Base-by-base conservation (phyloP, 2,329 filamentous ascomycete species). In the Arthrobotrys musiformis region DNA sequence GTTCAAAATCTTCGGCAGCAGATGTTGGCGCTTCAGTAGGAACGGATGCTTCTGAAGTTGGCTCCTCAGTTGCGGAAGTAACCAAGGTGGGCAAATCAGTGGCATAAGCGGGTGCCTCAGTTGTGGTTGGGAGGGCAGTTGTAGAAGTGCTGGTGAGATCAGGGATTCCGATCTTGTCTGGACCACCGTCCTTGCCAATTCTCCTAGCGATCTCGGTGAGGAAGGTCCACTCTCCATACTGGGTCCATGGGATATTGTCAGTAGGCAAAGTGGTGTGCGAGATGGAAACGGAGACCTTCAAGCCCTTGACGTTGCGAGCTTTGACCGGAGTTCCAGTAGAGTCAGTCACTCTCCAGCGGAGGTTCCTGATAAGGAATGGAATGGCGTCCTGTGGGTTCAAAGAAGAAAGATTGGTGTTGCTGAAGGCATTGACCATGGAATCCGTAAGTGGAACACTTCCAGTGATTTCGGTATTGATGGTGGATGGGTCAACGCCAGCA, bases 371-470 rank as follows among this genome's bases (percentile, higher is more conserved):
- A 60, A 83, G 61, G 58, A 79, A 83, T 4, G 81, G 80, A 22
- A 81, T 68, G 0, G 84, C 83, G 50, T 82, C 80, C 5, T 79
- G 80, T 2, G 79, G 79, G 4, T 82, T 80, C 28, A 84, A 64
- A 6, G 80, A 81, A 3, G 79, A 77, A 6, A 83, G 73, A 28
- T 81, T 78, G 3, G 80, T 79, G 8, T 78, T 79, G 7, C 81
- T 73, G 46, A 83, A 81, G 44, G 81, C 78, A 13, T 82, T 79
- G 13, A 83, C 50, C 30, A 85, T 78, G 15, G 81, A 82, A 0
- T 81, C 80, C 0, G 85, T 85, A 7, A 86, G 74, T 0, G 82
- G 83, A 4, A 86, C 82, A 33, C 82, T 84, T 17, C 84, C 84
- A 4, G 84, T 84, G 28, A 86, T 81, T 11, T 80, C 77, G 7